Evolutionary conservation across 2,329 filamentous ascomycete species (phyloP).

Genomic region (Hymenoscyphus fructigenus): DNA sequence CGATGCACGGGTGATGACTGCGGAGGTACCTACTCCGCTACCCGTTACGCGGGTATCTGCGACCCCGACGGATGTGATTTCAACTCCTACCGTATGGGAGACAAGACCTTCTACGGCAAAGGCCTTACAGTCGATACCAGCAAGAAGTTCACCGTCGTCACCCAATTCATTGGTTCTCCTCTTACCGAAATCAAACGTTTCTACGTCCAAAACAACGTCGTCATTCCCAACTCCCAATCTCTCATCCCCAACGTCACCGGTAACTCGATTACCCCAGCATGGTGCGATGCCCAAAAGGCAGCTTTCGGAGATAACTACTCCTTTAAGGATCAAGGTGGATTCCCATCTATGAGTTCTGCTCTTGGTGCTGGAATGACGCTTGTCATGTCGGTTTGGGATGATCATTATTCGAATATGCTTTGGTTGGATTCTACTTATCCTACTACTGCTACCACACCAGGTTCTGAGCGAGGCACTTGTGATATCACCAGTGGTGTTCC

Average conservation of each 20-base stretch:
- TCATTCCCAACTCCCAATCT: constrained; percentile 51
- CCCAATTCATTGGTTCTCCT: constrained; percentile 54
- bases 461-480: constrained; percentile 56
- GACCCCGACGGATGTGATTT: constrained; percentile 64
- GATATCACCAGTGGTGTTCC: constrained; percentile 52
- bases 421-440: constrained; percentile 73
- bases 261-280: constrained; percentile 56
- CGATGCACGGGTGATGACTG: constrained; percentile 43
- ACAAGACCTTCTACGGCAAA: constrained; percentile 55
- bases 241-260: constrained; percentile 46
- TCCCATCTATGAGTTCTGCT: constrained; percentile 54
- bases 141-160: constrained; percentile 56
- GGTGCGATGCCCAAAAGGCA: constrained; percentile 55
- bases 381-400: constrained; percentile 58
- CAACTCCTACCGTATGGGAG: constrained; percentile 59
- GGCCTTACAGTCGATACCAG: constrained; percentile 54
- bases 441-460: constrained; percentile 44
- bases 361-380: constrained; percentile 61
- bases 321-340: constrained; percentile 56
- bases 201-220: constrained; percentile 46
- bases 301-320: constrained; percentile 54
- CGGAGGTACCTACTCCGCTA: constrained; percentile 42
- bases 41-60: constrained; percentile 54
- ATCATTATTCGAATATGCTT: constrained; percentile 65
- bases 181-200: constrained; percentile 45